These are phyloP conservation scores for Crithidia mellificae DNA, from an alignment of 208 protist genomes.

Conservation along the genomic window DNA sequence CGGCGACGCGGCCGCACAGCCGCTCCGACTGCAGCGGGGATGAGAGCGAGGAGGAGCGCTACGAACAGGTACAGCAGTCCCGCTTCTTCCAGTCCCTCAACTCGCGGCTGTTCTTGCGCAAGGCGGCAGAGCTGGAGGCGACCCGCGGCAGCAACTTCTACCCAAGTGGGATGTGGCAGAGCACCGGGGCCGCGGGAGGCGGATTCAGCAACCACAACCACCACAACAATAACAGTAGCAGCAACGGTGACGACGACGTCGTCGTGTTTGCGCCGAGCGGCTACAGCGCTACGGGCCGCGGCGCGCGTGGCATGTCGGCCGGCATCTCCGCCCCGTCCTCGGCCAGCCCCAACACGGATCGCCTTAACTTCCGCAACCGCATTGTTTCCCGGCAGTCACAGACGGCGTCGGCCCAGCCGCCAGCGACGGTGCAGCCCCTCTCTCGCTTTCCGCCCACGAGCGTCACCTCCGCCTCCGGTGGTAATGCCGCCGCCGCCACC, in stretches of 20 bases:
- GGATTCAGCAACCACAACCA: too few relatives aligned
- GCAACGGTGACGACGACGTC: neutral
- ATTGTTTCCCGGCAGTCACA: constrained; percentile 8
- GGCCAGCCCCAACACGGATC: constrained; percentile 3
- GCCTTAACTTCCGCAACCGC: constrained; percentile 16
- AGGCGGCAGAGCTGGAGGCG: neutral
- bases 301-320: neutral
- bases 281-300: neutral
- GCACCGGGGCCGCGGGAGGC: neutral
- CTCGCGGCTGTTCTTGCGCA: neutral
- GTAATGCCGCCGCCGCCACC: neutral
- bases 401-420: neutral
- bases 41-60: constrained; percentile 24
- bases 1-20: neutral
- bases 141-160: neutral
- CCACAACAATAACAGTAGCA: neutral
- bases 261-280: neutral
- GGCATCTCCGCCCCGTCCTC: neutral
- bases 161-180: constrained; percentile 3
- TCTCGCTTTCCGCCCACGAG: neutral
- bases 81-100: constrained; percentile 16
- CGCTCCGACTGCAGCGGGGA: constrained; percentile 2
- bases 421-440: neutral
- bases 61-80: constrained; percentile 3
- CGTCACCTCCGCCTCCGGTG: neutral